phyloP scores from a whole-genome alignment of 768 basidiomycete species.

The Boletus edulis region DNA sequence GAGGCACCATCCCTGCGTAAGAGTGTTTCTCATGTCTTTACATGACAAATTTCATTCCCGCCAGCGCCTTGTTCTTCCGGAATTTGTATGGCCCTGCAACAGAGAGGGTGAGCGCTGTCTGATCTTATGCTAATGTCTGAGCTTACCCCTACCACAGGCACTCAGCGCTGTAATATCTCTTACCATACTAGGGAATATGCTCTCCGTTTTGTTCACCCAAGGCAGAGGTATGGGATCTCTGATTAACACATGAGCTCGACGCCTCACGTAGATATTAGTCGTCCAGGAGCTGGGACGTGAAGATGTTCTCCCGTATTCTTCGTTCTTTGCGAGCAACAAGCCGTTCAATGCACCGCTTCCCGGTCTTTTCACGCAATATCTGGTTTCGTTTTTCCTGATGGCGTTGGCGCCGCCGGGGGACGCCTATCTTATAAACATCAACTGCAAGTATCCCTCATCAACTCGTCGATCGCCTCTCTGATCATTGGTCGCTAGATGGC shows the following conservation, averaged over 20 bases:
- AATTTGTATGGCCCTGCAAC: conserved; percentile 64
- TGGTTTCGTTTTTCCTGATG: conserved; percentile 54
- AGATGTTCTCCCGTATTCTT: conserved; percentile 63
- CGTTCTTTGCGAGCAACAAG: conserved; percentile 67
- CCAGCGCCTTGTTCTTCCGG: conserved; percentile 69
- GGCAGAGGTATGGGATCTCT: conserved; percentile 49
- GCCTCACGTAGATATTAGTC: conserved; percentile 37
- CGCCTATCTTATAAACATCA: conserved; percentile 70
- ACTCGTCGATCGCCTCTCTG: neutral
- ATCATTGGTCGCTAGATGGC: conserved; percentile 38
- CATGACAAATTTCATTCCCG: neutral
- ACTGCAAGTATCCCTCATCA: conserved; percentile 39
- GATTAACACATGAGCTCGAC: neutral
- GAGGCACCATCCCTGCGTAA: conserved; percentile 67
- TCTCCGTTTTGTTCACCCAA: conserved; percentile 63
- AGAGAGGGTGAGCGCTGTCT: conserved; percentile 45
- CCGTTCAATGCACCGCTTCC: conserved; percentile 67
- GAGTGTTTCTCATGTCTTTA: conserved; percentile 18
- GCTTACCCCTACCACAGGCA: conserved; percentile 35
- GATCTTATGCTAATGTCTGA: neutral
- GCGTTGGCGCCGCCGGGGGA: conserved; percentile 66
- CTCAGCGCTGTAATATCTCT: conserved; percentile 62
- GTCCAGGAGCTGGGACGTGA: conserved; percentile 74
- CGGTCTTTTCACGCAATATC: conserved; percentile 61
- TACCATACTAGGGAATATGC: conserved; percentile 62